Evolutionary conservation across 2,329 filamentous ascomycete genomes (phyloP), one percentile per base, ranked within the genome.

Genomic region (Microcyclospora tardicrescens): DNA sequence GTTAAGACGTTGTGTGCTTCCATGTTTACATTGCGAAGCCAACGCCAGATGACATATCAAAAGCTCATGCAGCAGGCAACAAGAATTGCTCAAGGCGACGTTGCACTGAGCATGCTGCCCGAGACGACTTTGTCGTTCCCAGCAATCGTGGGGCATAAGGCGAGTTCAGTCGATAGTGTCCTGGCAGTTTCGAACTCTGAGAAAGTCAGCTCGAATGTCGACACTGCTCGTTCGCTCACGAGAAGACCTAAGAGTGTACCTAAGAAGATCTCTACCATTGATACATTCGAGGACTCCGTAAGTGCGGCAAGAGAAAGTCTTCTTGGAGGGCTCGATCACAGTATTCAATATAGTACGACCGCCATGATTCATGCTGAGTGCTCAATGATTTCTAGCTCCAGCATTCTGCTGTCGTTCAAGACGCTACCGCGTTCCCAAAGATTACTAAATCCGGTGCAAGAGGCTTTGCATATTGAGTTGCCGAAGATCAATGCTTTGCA

Each of bases 101-200:
- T 78, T 10, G 62, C 71, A 2, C 56, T 51, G 43, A 54, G 49
- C 29, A 43, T 48, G 5, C 35, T 56, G 19, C 84, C 89, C 34
- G 91, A 98, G 52, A 95, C 91, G 0, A 94, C 86, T 0, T 78
- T 95, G 16, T 93, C 86, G 0, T 81, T 89, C 43, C 85, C 87
- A 1, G 78, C 84, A 0, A 67, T 89, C 30, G 10, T 6, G 39
- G 37, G 11, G 19, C 5, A 24, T 24, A 4, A 24, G 19, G 19
- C 19, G 19, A 24, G 8, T 4, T 8, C 19, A 5, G 4, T 24
- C 5, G 19, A 24, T 5, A 24, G 19, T 24, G 19, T 24, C 19
- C 8, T 8, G 8, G 5, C 19, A 8, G 4, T 8, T 8, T 24
- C 19, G 19, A 24, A 24, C 8, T 8, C 19, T 24, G 19, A 24